Percentiles rank a stretch among this genome's conserved stretches.
Conservation (phyloP, 257 asterid species). For the Solanum pennellii region DNA sequence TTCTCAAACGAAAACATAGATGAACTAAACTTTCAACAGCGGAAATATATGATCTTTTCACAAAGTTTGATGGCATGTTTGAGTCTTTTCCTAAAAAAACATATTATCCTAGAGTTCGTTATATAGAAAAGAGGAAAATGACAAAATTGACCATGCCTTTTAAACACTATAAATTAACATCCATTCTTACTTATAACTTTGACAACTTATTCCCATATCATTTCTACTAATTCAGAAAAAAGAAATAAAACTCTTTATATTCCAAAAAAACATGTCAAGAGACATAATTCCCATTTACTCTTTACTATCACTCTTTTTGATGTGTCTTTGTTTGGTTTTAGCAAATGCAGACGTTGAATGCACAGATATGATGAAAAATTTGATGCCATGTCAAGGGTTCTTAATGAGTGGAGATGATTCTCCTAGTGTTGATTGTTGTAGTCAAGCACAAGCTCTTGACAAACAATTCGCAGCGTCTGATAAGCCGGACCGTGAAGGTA, state of each 20-base stretch:
- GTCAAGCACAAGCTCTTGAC: slow-evolving; percentile 10
- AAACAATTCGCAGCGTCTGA: slow-evolving; percentile 8
- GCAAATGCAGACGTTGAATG: slow-evolving; percentile 14
- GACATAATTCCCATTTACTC: not conserved
- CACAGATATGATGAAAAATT: slow-evolving; percentile 8
- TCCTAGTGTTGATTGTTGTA: slow-evolving; percentile 22
- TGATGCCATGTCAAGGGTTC: slow-evolving; percentile 27
- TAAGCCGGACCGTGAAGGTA: slow-evolving; percentile 9
- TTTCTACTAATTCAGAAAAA: not conserved
- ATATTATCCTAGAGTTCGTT: not conserved
- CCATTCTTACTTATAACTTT: not conserved
- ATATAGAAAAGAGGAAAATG: not conserved
- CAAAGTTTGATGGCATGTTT: too few relatives aligned
- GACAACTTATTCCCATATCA: not conserved
- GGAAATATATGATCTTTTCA: too few relatives aligned
- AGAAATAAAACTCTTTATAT: not conserved
- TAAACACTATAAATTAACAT: not conserved
- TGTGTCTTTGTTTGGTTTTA: not conserved
- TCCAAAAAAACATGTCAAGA: not conserved
- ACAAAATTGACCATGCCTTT: not conserved
- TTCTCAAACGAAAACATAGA: too few relatives aligned
- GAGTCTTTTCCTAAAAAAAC: too few relatives aligned
- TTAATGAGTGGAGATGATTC: slow-evolving; percentile 11
- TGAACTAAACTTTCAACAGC: too few relatives aligned
- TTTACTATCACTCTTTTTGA: not conserved